Evolutionary conservation across 2,329 filamentous ascomycete genomes (phyloP).

Genomic region (Gremmenia infestans): DNA sequence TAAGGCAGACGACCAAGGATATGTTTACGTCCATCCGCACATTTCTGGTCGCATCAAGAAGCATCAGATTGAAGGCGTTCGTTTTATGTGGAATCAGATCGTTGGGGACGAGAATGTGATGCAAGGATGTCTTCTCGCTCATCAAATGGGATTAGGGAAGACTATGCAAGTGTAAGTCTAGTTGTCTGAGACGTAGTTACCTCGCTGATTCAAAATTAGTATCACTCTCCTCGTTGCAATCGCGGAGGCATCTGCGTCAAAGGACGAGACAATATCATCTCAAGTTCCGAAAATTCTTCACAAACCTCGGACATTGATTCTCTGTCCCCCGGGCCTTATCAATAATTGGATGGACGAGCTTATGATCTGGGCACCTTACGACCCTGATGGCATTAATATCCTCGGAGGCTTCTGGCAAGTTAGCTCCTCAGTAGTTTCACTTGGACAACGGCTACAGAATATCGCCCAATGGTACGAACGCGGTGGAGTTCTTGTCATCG

Average conservation of each 20-base stretch:
- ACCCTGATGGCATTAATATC: constrained; percentile 19
- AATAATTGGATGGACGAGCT: constrained; percentile 84
- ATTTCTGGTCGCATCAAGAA: constrained; percentile 66
- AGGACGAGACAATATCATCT: constrained; percentile 47
- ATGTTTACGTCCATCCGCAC: constrained; percentile 58
- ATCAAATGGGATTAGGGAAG: constrained; percentile 90
- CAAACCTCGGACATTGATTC: constrained; percentile 59
- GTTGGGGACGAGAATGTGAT: constrained; percentile 48
- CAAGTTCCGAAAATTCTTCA: constrained; percentile 67
- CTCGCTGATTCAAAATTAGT: constrained; percentile 29
- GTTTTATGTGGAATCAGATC: constrained; percentile 85
- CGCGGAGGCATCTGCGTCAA: constrained; percentile 57
- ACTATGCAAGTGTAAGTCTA: constrained; percentile 71
- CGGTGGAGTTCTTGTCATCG: constrained; percentile 72
- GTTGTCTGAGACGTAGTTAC: neutral
- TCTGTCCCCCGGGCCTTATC: constrained; percentile 71
- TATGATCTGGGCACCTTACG: constrained; percentile 57
- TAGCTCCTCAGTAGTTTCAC: constrained; percentile 36
- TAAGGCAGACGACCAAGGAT: constrained; percentile 53
- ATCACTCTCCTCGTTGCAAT: constrained; percentile 78
- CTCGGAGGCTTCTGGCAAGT: constrained; percentile 55
- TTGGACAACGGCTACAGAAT: constrained; percentile 37
- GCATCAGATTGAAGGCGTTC: constrained; percentile 76
- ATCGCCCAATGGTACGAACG: constrained; percentile 55
- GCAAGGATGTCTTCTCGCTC: constrained; percentile 77